Evolutionary conservation across 352 stramenopile genomes (phyloP), one percentile per base, ranked within the genome.

Genomic region (Pythium aphanidermatum): DNA sequence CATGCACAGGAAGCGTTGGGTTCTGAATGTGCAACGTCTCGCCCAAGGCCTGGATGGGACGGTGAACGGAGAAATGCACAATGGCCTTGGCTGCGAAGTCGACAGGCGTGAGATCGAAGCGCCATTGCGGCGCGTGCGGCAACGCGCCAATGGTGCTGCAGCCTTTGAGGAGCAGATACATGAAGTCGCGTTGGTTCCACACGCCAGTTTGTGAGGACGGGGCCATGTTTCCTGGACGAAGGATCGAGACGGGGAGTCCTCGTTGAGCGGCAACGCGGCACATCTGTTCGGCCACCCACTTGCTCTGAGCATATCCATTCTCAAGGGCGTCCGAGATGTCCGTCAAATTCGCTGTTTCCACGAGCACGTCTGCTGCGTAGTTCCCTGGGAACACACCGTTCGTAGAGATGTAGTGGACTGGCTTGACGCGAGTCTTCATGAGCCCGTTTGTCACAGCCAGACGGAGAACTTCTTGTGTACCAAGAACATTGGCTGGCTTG

Each of bases 271-370:
- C 83, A 46, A 92, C 74, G 44, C 70, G 81, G 26, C 87, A 91
- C 55, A 94, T 73, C 44, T 92, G 67, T 63, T 97, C 89, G 2
- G 87, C 77, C 27, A 95, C 86, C 89, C 89, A 96, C 55, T 97
- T 97, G 46, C 72, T 93, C 61, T 96, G 83, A 13, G 78, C 80
- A 52, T 95, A 95, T 14, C 84, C 85, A 46, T 92, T 91, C 10
- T 83, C 70, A 9, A 95, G 51, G 32, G 71, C 53, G 20, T 85
- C 66, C 12, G 69, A 84, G 16, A 71, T 24, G 38, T 86, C 70
- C 2, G 50, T 68, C 37, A 89, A 55, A 41, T 84, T 58, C 1
- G 70, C 68, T 9, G 61, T 85, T 42, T 89, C 75, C 11, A 64
- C 39, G 9, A 81, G 63, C 26, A 51, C 64, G 5, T 64, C 23